Percentiles rank a stretch among this genome's conserved stretches.
Conservation (phyloP, 306 rosid species). For the Dryas octopetala region DNA sequence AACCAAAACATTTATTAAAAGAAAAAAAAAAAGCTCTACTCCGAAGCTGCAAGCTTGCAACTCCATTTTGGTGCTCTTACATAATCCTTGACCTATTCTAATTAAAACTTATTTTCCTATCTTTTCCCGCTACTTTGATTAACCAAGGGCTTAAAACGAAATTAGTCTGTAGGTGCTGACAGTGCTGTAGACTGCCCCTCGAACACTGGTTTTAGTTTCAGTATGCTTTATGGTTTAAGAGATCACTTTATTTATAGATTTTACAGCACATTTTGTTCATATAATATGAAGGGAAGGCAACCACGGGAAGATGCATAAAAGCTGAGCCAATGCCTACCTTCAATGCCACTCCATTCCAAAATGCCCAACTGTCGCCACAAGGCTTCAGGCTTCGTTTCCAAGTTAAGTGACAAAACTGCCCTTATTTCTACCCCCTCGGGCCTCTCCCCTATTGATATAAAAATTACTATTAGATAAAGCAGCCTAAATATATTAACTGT, state of each 20-base stretch:
- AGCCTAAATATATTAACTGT: background rate
- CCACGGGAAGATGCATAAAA: conserved; percentile 3
- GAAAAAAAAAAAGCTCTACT: too few species aligned
- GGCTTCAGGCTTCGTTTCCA: background rate
- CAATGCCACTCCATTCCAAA: conserved; percentile 27
- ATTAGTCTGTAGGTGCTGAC: too few species aligned
- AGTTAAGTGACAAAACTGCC: conserved; percentile 5
- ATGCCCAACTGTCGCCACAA: background rate
- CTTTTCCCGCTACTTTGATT: too few species aligned
- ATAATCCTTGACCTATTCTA: too few species aligned
- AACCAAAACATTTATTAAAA: too few species aligned
- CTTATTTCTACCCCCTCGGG: background rate
- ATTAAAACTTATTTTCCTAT: too few species aligned
- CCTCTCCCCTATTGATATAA: background rate
- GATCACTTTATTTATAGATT: background rate
- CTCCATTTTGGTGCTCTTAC: too few species aligned
- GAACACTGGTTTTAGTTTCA: too few species aligned
- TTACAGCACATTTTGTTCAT: background rate
- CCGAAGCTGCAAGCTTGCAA: too few species aligned
- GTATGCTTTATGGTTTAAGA: too few species aligned
- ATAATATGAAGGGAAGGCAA: background rate
- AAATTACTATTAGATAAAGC: background rate
- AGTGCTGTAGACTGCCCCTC: too few species aligned
- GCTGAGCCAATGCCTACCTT: conserved; percentile 26
- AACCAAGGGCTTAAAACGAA: too few species aligned